Conservation (phyloP, 495 filamentous ascomycete species). For the Hamigera avellanea region DNA sequence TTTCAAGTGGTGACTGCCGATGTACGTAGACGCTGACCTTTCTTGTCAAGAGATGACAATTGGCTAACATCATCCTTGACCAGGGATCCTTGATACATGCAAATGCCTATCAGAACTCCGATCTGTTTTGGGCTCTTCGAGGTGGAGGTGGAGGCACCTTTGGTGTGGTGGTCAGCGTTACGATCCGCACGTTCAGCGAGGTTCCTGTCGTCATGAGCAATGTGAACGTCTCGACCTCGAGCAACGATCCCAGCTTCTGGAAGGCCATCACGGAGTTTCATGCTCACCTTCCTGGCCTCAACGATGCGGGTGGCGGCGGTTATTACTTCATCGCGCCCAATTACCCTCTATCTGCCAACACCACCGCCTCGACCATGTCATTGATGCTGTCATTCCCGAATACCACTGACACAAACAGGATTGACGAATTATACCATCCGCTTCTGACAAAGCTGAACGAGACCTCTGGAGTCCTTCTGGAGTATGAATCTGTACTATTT, state of each 20-base stretch:
- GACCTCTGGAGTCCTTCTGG: too few relatives aligned
- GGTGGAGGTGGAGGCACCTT: slow-evolving; percentile 34
- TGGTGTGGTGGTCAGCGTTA: slow-evolving; percentile 37
- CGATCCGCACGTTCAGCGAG: slow-evolving; percentile 16
- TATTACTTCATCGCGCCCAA: slow-evolving; percentile 25
- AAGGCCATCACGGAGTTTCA: slow-evolving; percentile 20
- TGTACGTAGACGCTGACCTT: slow-evolving; percentile 13
- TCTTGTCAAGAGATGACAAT: not conserved
- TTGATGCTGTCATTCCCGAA: too few relatives aligned
- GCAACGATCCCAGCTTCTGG: slow-evolving; percentile 17
- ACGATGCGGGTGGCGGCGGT: slow-evolving; percentile 22
- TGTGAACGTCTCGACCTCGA: slow-evolving; percentile 21
- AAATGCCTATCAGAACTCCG: slow-evolving; percentile 30
- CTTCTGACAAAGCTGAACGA: too few relatives aligned
- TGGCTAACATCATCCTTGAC: not conserved
- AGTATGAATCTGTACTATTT: too few relatives aligned
- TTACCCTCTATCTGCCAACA: slow-evolving; percentile 3
- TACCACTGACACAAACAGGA: too few relatives aligned
- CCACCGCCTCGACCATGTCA: too few relatives aligned
- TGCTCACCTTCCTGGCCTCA: slow-evolving; percentile 17
- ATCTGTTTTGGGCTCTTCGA: slow-evolving; percentile 49
- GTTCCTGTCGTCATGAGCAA: slow-evolving; percentile 23
- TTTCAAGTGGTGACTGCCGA: slow-evolving; percentile 17
- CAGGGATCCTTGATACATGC: slow-evolving; percentile 24
- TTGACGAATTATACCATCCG: too few relatives aligned